Evolutionary conservation across 768 basidiomycete genomes (phyloP).

Genomic region (Kwoniella sp.): DNA sequence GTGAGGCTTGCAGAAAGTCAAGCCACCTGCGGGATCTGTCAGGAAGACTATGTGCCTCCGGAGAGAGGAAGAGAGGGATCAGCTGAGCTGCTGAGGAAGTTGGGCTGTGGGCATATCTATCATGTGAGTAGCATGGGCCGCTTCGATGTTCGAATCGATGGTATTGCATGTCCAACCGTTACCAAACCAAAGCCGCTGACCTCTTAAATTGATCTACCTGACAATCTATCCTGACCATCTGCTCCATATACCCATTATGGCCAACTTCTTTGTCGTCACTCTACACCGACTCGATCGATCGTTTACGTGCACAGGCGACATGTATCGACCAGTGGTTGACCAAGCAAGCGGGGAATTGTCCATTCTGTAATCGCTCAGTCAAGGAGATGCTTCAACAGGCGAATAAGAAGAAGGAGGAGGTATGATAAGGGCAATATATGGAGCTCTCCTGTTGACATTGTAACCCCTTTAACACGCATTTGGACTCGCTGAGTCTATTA

Average conservation of each 20-base stretch:
- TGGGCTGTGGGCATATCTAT: slow-evolving; percentile 84
- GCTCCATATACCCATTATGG: no score
- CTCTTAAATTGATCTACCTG: no score
- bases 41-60: slow-evolving; percentile 33
- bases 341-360: slow-evolving; percentile 83
- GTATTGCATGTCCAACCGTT: no score
- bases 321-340: slow-evolving; percentile 88
- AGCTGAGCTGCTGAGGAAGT: slow-evolving; percentile 67
- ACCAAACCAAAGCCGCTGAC: no score
- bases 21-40: slow-evolving; percentile 45
- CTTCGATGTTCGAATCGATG: not conserved
- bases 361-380: slow-evolving; percentile 71
- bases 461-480: no score
- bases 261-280: slow-evolving; percentile 3
- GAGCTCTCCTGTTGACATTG: no score
- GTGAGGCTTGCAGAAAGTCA: slow-evolving; percentile 25
- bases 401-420: not conserved
- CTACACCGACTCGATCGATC: no score
- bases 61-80: slow-evolving; percentile 23
- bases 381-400: slow-evolving; percentile 8
- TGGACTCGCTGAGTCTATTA: no score
- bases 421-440: not conserved
- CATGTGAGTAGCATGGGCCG: slow-evolving; percentile 71
- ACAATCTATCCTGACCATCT: no score
- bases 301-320: no score